phyloP scores from a whole-genome alignment of 495 filamentous ascomycete species.

The Arthonia radiata region DNA sequence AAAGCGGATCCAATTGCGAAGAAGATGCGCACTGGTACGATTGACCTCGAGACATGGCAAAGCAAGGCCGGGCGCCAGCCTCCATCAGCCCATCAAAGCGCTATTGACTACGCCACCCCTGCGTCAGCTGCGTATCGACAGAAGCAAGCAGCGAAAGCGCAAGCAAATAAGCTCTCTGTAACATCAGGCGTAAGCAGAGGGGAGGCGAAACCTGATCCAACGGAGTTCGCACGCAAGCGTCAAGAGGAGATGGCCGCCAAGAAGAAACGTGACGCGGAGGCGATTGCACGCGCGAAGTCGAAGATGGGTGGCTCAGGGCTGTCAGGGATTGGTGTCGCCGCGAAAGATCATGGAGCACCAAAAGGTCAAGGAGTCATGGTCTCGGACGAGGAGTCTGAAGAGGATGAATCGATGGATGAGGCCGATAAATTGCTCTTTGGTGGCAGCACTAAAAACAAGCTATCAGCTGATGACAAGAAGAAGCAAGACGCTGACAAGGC shows the following conservation, averaged over 20 bases:
- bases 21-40: too few species aligned
- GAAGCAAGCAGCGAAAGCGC: conserved; percentile 13
- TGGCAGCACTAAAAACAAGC: too few species aligned
- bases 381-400: too few species aligned
- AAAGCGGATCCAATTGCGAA: conserved; percentile 34
- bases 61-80: conserved; percentile 14
- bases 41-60: conserved; percentile 35
- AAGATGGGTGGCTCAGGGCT: too few species aligned
- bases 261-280: conserved; percentile 41
- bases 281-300: conserved; percentile 37
- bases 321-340: conserved; percentile 32
- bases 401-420: conserved; percentile 50
- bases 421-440: too few species aligned
- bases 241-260: conserved; percentile 49
- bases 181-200: too few species aligned
- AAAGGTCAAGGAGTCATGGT: conserved; percentile 55
- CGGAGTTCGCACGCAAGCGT: too few species aligned
- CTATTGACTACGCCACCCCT: neutral
- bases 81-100: conserved; percentile 10
- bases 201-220: conserved; percentile 9
- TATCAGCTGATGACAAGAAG: conserved; percentile 16
- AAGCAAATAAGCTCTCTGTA: too few species aligned
- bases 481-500: conserved; percentile 4
- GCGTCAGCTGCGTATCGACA: conserved; percentile 9
- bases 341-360: conserved; percentile 40